Conservation (phyloP, 768 basidiomycete genomes). For the Boletus fagicola region DNA sequence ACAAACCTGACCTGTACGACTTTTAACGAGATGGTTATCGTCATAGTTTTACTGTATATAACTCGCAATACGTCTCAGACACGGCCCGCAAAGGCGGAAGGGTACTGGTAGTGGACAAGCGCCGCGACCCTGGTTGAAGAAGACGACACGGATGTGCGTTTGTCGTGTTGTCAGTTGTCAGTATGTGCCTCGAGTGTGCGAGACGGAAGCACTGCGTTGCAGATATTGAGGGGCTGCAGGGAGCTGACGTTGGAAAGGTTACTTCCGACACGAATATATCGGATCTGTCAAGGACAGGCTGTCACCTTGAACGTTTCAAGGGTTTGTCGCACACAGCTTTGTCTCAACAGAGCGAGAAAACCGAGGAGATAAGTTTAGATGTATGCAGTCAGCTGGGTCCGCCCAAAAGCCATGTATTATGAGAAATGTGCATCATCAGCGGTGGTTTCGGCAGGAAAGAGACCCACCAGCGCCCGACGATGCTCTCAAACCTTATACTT, state of each 20-base stretch:
- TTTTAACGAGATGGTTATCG: conserved; percentile 44
- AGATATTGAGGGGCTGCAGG: background rate
- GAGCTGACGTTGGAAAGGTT: background rate
- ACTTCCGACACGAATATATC: conserved; percentile 7
- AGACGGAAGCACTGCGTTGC: background rate
- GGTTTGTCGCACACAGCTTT: conserved; percentile 14
- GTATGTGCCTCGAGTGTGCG: background rate
- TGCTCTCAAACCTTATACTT: background rate
- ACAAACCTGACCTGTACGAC: conserved; percentile 70
- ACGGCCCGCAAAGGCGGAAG: background rate
- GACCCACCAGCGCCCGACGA: background rate
- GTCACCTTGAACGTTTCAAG: conserved; percentile 20
- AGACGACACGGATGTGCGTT: background rate
- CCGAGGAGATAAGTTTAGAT: conserved; percentile 17
- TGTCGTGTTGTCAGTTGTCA: background rate
- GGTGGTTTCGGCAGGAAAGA: background rate
- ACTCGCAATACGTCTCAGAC: background rate
- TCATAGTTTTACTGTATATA: background rate
- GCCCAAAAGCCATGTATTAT: background rate
- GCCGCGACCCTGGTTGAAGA: background rate
- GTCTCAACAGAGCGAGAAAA: conserved; percentile 4
- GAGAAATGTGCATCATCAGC: background rate
- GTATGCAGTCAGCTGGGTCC: background rate
- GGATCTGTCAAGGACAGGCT: conserved; percentile 9
- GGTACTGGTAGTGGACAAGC: background rate